phyloP scores from a whole-genome alignment of 768 basidiomycete genomes.

The Boletus vinaceobasis region DNA sequence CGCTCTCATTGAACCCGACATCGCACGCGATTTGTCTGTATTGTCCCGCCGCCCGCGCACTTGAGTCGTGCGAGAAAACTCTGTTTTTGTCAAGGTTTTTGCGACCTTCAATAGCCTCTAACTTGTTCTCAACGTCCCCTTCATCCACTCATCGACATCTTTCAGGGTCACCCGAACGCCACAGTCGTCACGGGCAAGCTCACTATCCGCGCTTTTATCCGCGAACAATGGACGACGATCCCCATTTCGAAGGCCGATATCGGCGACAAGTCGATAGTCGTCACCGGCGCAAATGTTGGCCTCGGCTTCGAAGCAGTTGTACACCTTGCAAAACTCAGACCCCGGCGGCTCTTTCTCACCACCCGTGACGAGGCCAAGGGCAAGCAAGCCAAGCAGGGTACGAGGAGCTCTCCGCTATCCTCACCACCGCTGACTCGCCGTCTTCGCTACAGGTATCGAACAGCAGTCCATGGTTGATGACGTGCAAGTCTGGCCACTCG shows the following conservation, averaged over 20 bases:
- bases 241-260: conserved; percentile 20
- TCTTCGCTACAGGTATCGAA: conserved; percentile 16
- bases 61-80: neutral
- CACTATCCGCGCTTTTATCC: conserved; percentile 17
- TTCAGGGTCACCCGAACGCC: neutral
- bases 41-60: neutral
- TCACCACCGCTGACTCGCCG: neutral
- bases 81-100: neutral
- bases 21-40: neutral
- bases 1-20: neutral
- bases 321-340: conserved; percentile 24
- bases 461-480: conserved; percentile 3
- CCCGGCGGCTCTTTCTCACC: conserved; percentile 25
- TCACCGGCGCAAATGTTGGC: conserved; percentile 28
- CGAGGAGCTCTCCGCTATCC: neutral
- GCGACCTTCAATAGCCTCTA: neutral
- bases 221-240: conserved; percentile 28
- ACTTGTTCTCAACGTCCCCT: neutral
- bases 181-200: conserved; percentile 24
- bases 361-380: conserved; percentile 22
- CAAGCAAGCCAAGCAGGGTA: conserved; percentile 19
- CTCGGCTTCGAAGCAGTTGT: conserved; percentile 31
- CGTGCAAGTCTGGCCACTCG: conserved; percentile 33
- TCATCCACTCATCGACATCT: no score
- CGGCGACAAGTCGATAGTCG: conserved; percentile 23